These are phyloP conservation scores for Phytophthora meadii DNA, from an alignment of 352 stramenopile species.

Conservation along the genomic window DNA sequence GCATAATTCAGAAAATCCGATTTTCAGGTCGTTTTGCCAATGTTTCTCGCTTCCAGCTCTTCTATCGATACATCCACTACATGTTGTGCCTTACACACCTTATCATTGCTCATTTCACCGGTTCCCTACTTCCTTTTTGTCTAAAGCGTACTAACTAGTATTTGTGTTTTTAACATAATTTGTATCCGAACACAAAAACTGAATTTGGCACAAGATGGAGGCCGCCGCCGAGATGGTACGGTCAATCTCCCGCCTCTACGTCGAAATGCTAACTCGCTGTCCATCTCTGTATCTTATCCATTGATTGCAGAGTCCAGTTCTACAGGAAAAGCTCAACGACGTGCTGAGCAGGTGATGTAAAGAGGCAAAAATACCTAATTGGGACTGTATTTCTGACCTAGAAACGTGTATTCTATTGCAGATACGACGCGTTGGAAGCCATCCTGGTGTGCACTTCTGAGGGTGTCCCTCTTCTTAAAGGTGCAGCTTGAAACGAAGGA, in stretches of 20 bases:
- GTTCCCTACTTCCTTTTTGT: too few species aligned
- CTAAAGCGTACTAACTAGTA: too few species aligned
- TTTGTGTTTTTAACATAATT: neutral
- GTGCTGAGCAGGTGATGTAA: slow-evolving; percentile 57
- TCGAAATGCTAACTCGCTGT: slow-evolving; percentile 1
- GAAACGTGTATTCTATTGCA: slow-evolving; percentile 22
- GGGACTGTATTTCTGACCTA: neutral
- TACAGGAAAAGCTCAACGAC: slow-evolving; percentile 69
- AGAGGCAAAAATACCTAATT: neutral
- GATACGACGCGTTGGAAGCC: slow-evolving; percentile 77
- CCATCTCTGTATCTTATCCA: neutral
- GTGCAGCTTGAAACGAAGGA: slow-evolving; percentile 24
- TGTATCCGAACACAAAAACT: slow-evolving; percentile 6
- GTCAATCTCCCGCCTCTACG: neutral
- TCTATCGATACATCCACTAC: too few species aligned
- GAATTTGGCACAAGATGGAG: slow-evolving; percentile 28
- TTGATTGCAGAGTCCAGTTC: slow-evolving; percentile 54
- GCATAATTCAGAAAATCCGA: too few species aligned
- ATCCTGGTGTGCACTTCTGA: slow-evolving; percentile 85
- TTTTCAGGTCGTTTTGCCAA: too few species aligned
- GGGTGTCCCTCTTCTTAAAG: slow-evolving; percentile 77
- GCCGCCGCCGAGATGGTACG: slow-evolving; percentile 40
- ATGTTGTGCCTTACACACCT: too few species aligned
- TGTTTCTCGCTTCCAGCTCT: too few species aligned
- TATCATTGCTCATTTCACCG: too few species aligned